phyloP scores from a whole-genome alignment of 805 yeast genomes.

The Helenozyma rhizophorensis region DNA sequence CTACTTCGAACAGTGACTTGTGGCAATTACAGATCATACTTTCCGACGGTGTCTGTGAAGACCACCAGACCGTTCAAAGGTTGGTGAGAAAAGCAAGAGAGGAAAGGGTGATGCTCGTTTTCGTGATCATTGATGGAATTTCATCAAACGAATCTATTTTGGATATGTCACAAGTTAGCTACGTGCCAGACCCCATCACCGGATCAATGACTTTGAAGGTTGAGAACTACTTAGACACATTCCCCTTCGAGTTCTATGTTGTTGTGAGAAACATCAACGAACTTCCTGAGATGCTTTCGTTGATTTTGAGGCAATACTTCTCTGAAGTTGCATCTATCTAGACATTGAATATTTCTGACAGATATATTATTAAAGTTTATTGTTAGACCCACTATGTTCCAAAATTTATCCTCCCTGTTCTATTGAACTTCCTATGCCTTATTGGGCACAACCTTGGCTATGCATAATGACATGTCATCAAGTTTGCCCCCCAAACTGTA shows the following conservation, averaged over 20 bases:
- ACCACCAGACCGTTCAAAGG: slow-evolving; percentile 76
- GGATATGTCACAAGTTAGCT: slow-evolving; percentile 92
- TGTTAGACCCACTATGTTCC: too few species aligned
- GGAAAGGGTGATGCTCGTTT: slow-evolving; percentile 88
- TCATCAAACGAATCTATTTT: slow-evolving; percentile 79
- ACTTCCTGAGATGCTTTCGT: slow-evolving; percentile 85
- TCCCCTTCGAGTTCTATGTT: slow-evolving; percentile 96
- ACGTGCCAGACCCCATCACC: slow-evolving; percentile 54
- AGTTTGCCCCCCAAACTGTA: slow-evolving; percentile 48
- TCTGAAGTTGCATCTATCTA: slow-evolving; percentile 44
- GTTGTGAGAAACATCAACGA: slow-evolving; percentile 87
- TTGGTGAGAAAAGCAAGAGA: slow-evolving; percentile 91
- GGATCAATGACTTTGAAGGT: slow-evolving; percentile 76
- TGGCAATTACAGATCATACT: slow-evolving; percentile 93
- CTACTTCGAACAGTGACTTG: slow-evolving; percentile 50
- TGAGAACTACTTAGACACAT: slow-evolving; percentile 79
- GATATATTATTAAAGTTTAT: too few species aligned
- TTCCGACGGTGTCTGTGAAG: slow-evolving; percentile 97
- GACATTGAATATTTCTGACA: too few species aligned
- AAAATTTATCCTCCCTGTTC: too few species aligned
- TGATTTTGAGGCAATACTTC: slow-evolving; percentile 89
- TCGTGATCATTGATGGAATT: slow-evolving; percentile 89
- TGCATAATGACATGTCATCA: slow-evolving; percentile 51
- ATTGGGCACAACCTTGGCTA: slow-evolving; percentile 38
- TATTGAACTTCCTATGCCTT: too few species aligned